Evolutionary conservation across 768 basidiomycete species (phyloP), one percentile per base, ranked within the genome.

Genomic region (Boletus reticulatus): DNA sequence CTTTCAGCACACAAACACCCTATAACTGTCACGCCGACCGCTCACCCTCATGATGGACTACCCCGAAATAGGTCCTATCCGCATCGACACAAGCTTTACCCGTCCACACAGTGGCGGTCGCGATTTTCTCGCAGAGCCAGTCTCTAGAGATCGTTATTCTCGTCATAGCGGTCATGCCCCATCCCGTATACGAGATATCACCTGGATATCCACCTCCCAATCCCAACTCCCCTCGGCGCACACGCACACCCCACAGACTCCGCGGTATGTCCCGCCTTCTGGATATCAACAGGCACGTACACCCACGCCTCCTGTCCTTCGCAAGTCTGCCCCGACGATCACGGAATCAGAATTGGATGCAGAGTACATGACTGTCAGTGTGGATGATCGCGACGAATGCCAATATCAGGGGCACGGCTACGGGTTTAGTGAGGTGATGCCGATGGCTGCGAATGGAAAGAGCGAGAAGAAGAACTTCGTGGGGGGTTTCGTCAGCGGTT

Each of bases 281-380:
- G 62, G 54, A 27, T 68, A 57, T 49, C 63, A 60, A 29, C 67
- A 53, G 5, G 34, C 69, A 11, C 61, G 65, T 24, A 58, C 67
- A 8, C 67, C 67, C 37, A 71, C 69, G 0, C 70, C 70, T 12
- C 27, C 27, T 29, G 58, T 63, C 17, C 32, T 66, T 32, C 71
- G 61, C 43, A 67, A 63, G 55, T 69, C 71, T 16, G 65, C 60
- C 0, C 65, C 67, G 36, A 71, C 69, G 13, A 64, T 72, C 17
- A 54, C 70, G 29, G 70, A 71, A 39, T 69, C 69, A 8, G 70
- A 71, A 17, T 31, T 70, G 17, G 68, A 70, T 24, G 67, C 67
- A 43, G 71, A 73, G 45, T 72, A 71, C 52, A 72, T 71, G 69
- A 71, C 70, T 6, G 67, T 71, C 58, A 68, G 55, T 27, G 60